Base-by-base conservation (phyloP, 306 rosid genomes). In the Vigna trinervia region DNA sequence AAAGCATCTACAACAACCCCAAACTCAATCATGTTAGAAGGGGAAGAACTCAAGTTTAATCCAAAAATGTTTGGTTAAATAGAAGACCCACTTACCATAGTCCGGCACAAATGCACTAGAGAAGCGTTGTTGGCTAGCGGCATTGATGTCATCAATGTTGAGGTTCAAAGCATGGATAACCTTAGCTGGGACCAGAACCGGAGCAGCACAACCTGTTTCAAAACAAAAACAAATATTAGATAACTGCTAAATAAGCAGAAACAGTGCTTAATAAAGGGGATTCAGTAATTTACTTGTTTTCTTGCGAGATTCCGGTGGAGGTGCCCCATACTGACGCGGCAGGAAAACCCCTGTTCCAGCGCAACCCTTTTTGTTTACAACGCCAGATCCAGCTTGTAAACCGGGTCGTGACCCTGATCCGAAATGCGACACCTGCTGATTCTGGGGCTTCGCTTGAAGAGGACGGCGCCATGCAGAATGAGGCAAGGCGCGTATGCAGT, bases 341-440 rank as follows among this genome's bases (percentile, higher is more conserved):
- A 95, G 70, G 91, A 95, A 95, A 4, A 95, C 97, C 23, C 99
- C 99, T 1, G 99, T 95, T 6, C 99, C 97, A 22, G 83, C 85
- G 26, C 89, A 89, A 9, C 88, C 92, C 60, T 87, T 89, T 50
- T 88, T 90, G 3, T 13, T 79, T 32, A 51, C 32, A 5, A 19
- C 82, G 52, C 52, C 82, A 61, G 96, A 82, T 77, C 97, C 90
- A 22, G 57, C 75, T 1, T 59, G 82, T 0, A 61, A 73, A 12
- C 19, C 84, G 52, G 88, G 71, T 69, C 90, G 75, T 0, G 68
- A 8, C 48, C 86, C 82, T 19, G 84, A 13, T n/a, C 86, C 78
- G 22, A 6, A 68, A 17, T 32, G 81, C 2, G 69, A 73, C 0
- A 65, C 65, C 1, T 41, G 85, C 0, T 80, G 82, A 20, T 65